Evolutionary conservation across 169 alveolate species (phyloP).

Genomic region (Plasmodium yoelii): DNA sequence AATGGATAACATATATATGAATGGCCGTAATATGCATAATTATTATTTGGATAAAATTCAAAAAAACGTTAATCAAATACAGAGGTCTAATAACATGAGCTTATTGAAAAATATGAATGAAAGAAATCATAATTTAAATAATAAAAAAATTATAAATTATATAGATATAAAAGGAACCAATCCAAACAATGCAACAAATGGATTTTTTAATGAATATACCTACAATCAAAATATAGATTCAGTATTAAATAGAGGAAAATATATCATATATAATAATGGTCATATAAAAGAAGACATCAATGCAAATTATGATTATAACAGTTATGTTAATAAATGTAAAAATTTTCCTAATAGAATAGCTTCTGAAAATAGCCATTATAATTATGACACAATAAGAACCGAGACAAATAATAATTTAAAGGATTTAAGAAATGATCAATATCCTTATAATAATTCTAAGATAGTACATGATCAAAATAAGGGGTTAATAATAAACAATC

Average conservation of each 20-base stretch:
- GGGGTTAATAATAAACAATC: slow-evolving; percentile 6
- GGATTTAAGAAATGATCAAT: slow-evolving; percentile 11
- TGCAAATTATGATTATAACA: slow-evolving; percentile 5
- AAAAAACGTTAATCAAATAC: slow-evolving; percentile 48
- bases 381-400: neutral
- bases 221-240: neutral
- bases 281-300: neutral
- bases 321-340: slow-evolving; percentile 2
- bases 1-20: neutral
- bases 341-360: slow-evolving; percentile 1
- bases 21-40: slow-evolving; percentile 22
- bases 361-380: neutral
- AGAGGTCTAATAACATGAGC: slow-evolving; percentile 29
- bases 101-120: slow-evolving; percentile 17
- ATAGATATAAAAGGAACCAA: neutral
- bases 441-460: slow-evolving; percentile 18
- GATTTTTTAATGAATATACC: neutral
- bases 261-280: slow-evolving; percentile 14
- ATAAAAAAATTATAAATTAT: slow-evolving; percentile 6
- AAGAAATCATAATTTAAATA: slow-evolving; percentile 5
- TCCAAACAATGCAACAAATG: neutral
- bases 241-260: slow-evolving; percentile 5
- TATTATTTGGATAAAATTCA: slow-evolving; percentile 63
- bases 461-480: neutral
- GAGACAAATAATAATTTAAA: slow-evolving; percentile 3